phyloP scores from a whole-genome alignment of 2,329 filamentous ascomycete genomes.

The Tolypocladium pustulatum region DNA sequence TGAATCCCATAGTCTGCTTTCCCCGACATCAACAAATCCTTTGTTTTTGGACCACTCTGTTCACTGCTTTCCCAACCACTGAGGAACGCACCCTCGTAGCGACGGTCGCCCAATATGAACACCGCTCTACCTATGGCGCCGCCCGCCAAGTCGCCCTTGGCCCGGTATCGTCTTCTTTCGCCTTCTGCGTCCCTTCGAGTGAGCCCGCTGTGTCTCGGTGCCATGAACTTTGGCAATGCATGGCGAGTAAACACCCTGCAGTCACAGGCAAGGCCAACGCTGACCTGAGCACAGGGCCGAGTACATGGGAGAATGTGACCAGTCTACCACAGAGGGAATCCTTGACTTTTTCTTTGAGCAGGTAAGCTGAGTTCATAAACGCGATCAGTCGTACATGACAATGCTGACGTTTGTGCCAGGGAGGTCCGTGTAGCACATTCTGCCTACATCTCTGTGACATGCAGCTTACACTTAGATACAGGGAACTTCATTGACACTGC shows the following conservation, averaged over 20 bases:
- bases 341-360: slow-evolving; percentile 56
- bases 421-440: slow-evolving; percentile 10
- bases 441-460: neutral
- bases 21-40: no score
- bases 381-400: no score
- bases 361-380: slow-evolving; percentile 16
- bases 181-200: slow-evolving; percentile 55
- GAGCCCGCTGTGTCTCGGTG: slow-evolving; percentile 55
- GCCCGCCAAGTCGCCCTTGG: slow-evolving; percentile 48
- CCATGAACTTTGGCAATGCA: slow-evolving; percentile 53
- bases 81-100: neutral
- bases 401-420: slow-evolving; percentile 6
- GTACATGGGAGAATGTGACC: slow-evolving; percentile 54
- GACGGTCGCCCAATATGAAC: slow-evolving; percentile 6
- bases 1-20: neutral
- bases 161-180: slow-evolving; percentile 54
- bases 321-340: slow-evolving; percentile 50
- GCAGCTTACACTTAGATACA: neutral
- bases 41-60: no score
- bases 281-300: slow-evolving; percentile 26
- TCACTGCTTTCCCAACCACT: no score
- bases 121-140: slow-evolving; percentile 26
- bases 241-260: slow-evolving; percentile 23
- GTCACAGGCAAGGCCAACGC: neutral
- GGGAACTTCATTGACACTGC: slow-evolving; percentile 68